A percentile compares a stretch with the other conserved stretches of the same genome.
Evolutionary conservation across 345 rosid species (phyloP).

Genomic region (Arabidopsis arenosa): DNA sequence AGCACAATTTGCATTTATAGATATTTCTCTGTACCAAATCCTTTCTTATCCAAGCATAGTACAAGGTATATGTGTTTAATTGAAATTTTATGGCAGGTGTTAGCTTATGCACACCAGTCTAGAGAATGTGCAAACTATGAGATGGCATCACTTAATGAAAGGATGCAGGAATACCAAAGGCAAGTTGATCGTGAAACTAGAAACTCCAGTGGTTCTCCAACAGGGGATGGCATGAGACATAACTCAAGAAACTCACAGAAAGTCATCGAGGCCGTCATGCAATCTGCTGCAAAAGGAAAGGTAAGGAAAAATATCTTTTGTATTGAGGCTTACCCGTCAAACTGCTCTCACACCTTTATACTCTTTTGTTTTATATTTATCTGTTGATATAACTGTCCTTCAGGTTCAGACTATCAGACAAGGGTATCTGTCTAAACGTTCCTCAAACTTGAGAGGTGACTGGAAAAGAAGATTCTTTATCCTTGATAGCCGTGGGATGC

Average conservation of each 20-base stretch:
- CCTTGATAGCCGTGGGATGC: constrained; percentile 83
- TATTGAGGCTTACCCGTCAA: constrained; percentile 6
- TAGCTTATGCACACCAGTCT: constrained; percentile 83
- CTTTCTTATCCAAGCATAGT: constrained; percentile 6
- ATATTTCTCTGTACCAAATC: neutral
- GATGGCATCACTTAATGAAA: constrained; percentile 73
- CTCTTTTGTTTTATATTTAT: constrained; percentile 9
- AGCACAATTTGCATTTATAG: neutral
- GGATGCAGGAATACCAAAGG: constrained; percentile 72
- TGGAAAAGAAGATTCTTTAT: constrained; percentile 89
- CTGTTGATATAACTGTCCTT: constrained; percentile 17
- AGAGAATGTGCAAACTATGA: constrained; percentile 84
- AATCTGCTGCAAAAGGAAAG: constrained; percentile 75
- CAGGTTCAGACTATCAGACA: constrained; percentile 85
- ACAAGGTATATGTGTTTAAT: constrained; percentile 4
- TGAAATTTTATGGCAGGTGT: constrained; percentile 52
- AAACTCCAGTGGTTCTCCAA: constrained; percentile 49
- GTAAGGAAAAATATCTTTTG: constrained; percentile 43
- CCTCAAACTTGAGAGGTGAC: constrained; percentile 81
- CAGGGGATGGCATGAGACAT: constrained; percentile 50
- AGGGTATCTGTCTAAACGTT: constrained; percentile 82
- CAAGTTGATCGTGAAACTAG: constrained; percentile 67
- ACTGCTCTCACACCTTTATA: neutral
- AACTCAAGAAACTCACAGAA: constrained; percentile 63
- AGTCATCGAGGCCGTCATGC: constrained; percentile 80